Percentiles rank a stretch among this genome's conserved stretches.
Conservation (phyloP, 2,329 filamentous ascomycete species). For the Pseudonectria buxi region DNA sequence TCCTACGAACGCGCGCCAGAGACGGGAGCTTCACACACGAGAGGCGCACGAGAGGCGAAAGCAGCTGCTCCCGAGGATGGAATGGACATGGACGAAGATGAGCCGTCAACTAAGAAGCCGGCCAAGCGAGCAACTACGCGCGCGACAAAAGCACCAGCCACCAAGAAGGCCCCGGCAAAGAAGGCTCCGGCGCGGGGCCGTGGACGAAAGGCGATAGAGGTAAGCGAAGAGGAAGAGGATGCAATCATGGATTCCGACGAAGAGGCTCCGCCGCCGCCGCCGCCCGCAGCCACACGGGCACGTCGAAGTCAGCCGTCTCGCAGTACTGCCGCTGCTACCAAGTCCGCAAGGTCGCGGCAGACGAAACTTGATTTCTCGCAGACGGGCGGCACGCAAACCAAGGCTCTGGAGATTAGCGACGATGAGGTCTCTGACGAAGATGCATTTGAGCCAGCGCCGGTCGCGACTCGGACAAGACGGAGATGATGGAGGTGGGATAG, state of each 20-base stretch:
- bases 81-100: constrained; percentile 44
- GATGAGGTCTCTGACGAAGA: constrained; percentile 60
- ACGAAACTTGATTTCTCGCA: constrained; percentile 31
- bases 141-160: constrained; percentile 30
- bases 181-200: constrained; percentile 37
- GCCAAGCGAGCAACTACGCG: constrained; percentile 22
- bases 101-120: constrained; percentile 28
- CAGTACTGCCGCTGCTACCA: constrained; percentile 7
- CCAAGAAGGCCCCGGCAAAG: constrained; percentile 38
- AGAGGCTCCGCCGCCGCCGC: constrained; percentile 30
- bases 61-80: constrained; percentile 18
- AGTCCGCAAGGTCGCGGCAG: constrained; percentile 22
- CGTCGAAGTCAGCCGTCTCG: constrained; percentile 11
- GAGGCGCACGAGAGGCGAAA: constrained; percentile 9
- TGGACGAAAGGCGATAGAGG: constrained; percentile 28
- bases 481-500: no score
- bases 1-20: constrained; percentile 24
- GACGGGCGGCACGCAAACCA: constrained; percentile 37
- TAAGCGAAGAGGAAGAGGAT: constrained; percentile 43
- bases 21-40: constrained; percentile 6
- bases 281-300: constrained; percentile 25
- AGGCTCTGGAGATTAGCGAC: constrained; percentile 54
- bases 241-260: constrained; percentile 49
- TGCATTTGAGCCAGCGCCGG: constrained; percentile 48
- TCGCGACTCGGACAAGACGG: constrained; percentile 26